Conservation (phyloP, 202 grass and related monocot species). For the Schoenoplectus tabernaemontani region DNA sequence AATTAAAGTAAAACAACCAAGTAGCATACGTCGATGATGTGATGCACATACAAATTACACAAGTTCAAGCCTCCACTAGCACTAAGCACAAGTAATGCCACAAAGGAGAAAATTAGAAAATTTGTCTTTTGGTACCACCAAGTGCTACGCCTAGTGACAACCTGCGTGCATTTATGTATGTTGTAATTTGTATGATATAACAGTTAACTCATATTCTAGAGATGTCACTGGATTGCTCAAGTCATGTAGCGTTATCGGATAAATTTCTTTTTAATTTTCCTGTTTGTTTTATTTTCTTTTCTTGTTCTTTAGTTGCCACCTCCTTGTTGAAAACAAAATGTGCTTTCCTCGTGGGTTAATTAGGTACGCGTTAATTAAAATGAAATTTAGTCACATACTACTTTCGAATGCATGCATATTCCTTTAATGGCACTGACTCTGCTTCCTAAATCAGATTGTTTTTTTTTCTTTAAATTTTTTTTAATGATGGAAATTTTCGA, state of each 20-base stretch:
- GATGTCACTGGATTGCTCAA: background rate
- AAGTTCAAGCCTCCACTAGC: background rate
- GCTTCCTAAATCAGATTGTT: background rate
- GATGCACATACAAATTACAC: background rate
- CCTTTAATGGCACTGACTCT: background rate
- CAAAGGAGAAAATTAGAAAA: conserved; percentile 15
- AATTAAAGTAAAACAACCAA: background rate
- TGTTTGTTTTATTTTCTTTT: background rate
- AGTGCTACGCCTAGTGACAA: background rate
- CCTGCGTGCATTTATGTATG: background rate
- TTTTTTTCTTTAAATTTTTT: too few species aligned
- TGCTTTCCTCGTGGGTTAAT: background rate
- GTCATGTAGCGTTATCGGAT: background rate
- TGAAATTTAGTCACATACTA: background rate
- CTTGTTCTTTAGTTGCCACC: background rate
- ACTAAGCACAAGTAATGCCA: background rate
- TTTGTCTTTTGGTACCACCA: background rate
- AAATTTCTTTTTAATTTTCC: conserved; percentile 4
- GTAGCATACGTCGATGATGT: background rate
- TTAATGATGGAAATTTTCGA: background rate
- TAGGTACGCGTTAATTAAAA: background rate
- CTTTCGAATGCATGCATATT: background rate
- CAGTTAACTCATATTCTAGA: background rate
- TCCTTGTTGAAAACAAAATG: background rate
- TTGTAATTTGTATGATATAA: background rate